Percentiles rank a stretch among this genome's conserved stretches.
Evolutionary conservation across 768 basidiomycete species (phyloP).

Genomic region (Russula virescens): DNA sequence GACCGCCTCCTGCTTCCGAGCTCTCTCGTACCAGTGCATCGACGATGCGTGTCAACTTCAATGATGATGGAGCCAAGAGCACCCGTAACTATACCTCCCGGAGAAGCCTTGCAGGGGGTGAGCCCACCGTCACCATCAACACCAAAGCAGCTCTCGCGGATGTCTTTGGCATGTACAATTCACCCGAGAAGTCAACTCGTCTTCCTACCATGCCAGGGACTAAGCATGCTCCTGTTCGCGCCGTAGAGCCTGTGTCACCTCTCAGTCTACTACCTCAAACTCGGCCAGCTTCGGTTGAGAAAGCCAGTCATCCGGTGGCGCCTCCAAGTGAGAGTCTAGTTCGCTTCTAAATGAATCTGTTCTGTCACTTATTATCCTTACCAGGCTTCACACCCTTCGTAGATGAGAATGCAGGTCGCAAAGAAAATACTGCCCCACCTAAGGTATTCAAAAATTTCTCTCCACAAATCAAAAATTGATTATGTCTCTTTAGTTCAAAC

Average conservation of each 20-base stretch:
- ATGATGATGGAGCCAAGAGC: conserved; percentile 48
- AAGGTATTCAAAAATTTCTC: conserved; percentile 18
- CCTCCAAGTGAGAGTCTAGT: conserved; percentile 32
- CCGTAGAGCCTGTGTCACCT: conserved; percentile 51
- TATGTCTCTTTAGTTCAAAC: conserved; percentile 46
- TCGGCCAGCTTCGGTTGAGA: conserved; percentile 27
- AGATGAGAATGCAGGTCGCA: conserved; percentile 48
- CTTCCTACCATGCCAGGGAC: conserved; percentile 47
- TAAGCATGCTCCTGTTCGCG: conserved; percentile 67
- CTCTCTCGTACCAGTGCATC: conserved; percentile 17
- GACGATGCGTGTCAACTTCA: conserved; percentile 46
- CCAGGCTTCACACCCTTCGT: conserved; percentile 64
- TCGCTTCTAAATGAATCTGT: neutral
- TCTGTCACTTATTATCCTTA: neutral
- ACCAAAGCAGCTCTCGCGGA: conserved; percentile 93
- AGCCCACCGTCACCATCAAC: conserved; percentile 92
- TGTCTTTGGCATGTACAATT: conserved; percentile 95
- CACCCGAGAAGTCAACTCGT: conserved; percentile 69
- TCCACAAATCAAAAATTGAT: neutral
- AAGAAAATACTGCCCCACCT: conserved; percentile 38
- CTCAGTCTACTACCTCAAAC: conserved; percentile 24
- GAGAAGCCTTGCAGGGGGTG: conserved; percentile 45
- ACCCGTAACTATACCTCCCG: conserved; percentile 36
- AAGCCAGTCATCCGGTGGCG: conserved; percentile 30
- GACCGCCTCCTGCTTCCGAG: conserved; percentile 47